A percentile compares a stretch with the other conserved stretches of the same genome.
phyloP scores from a whole-genome alignment of 2,329 filamentous ascomycete genomes.

The Xylaria sp. region DNA sequence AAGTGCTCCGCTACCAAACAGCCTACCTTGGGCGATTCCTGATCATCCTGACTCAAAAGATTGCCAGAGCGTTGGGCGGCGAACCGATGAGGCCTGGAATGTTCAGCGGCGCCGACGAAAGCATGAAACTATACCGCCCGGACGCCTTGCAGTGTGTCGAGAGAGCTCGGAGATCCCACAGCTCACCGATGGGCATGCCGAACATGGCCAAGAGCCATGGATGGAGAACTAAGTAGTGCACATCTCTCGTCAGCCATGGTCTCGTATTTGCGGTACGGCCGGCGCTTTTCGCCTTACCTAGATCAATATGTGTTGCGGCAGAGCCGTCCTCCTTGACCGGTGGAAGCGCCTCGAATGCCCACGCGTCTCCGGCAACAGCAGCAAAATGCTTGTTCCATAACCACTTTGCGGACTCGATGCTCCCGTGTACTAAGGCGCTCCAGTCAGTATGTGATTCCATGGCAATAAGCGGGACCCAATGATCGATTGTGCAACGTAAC shows the following conservation, averaged over 20 bases:
- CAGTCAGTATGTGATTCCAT: slow-evolving; percentile 12
- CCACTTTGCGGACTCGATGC: slow-evolving; percentile 69
- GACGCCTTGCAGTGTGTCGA: slow-evolving; percentile 63
- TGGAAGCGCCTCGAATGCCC: slow-evolving; percentile 72
- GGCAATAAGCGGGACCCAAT: neutral
- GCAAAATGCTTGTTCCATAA: slow-evolving; percentile 76
- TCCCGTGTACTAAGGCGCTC: slow-evolving; percentile 53
- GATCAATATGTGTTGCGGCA: slow-evolving; percentile 46
- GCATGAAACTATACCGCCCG: slow-evolving; percentile 69
- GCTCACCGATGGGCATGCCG: slow-evolving; percentile 66
- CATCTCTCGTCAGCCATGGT: neutral
- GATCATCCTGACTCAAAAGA: slow-evolving; percentile 51
- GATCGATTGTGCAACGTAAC: neutral
- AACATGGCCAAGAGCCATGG: slow-evolving; percentile 62
- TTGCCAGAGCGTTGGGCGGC: slow-evolving; percentile 61
- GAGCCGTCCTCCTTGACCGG: slow-evolving; percentile 58
- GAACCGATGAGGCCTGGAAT: slow-evolving; percentile 63
- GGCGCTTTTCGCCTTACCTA: slow-evolving; percentile 52
- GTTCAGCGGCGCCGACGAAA: slow-evolving; percentile 70
- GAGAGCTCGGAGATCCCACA: slow-evolving; percentile 66
- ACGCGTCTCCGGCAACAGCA: slow-evolving; percentile 71
- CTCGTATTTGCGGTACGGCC: neutral
- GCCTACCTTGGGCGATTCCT: neutral
- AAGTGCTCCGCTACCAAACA: neutral
- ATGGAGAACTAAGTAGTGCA: slow-evolving; percentile 55